These are phyloP conservation scores for Chytridium lagenaria DNA, from an alignment of 371 early-diverging fungal genomes.

Conservation along the genomic window DNA sequence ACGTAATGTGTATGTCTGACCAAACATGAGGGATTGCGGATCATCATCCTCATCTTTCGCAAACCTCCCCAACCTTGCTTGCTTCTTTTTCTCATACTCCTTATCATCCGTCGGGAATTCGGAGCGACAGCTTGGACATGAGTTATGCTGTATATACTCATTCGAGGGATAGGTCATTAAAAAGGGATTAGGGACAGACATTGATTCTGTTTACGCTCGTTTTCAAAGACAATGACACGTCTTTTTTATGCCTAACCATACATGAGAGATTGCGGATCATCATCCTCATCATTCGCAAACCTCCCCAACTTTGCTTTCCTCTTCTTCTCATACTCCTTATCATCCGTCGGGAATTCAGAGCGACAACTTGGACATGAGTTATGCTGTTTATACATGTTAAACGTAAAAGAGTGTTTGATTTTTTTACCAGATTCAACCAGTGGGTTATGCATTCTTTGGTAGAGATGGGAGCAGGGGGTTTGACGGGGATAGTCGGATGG, in stretches of 20 bases:
- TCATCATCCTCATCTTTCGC: slow-evolving; percentile 31
- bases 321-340: slow-evolving; percentile 63
- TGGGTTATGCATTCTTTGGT: slow-evolving; percentile 71
- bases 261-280: slow-evolving; percentile 9
- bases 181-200: no score
- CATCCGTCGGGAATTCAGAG: slow-evolving; percentile 71
- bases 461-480: slow-evolving; percentile 75
- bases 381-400: no score
- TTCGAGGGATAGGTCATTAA: no score
- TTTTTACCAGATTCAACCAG: slow-evolving; percentile 67
- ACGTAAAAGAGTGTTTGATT: no score
- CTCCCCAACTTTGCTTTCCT: slow-evolving; percentile 32
- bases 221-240: not conserved
- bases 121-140: slow-evolving; percentile 71
- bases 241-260: not conserved
- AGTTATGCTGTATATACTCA: slow-evolving; percentile 70
- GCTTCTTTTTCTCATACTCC: slow-evolving; percentile 58
- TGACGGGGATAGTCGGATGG: slow-evolving; percentile 51
- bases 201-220: no score
- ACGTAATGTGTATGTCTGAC: not conserved
- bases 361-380: slow-evolving; percentile 78
- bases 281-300: slow-evolving; percentile 28
- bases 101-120: slow-evolving; percentile 75
- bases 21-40: not conserved
- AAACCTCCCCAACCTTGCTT: slow-evolving; percentile 29